Evolutionary conservation across 2,329 filamentous ascomycete species (phyloP), one percentile per base, ranked within the genome.

Genomic region (Elsinoe batatas): DNA sequence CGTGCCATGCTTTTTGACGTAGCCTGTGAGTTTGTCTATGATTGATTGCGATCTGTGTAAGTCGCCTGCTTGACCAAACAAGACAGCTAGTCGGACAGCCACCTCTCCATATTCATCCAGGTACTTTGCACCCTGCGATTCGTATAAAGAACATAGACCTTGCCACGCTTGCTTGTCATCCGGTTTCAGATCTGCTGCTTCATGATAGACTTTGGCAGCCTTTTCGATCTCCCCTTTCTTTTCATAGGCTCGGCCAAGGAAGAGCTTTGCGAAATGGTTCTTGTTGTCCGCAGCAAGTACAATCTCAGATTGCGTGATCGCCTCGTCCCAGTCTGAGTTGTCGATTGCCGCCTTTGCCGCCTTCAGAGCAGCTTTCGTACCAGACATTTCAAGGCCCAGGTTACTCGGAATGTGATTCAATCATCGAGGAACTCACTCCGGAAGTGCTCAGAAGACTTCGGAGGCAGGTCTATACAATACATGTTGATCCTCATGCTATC

Each of bases 151-250:
- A 68, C 93, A 80, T 44, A 98, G 75, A 1, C 93, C 93, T 67
- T 95, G 87, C 89, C 88, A 97, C 61, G 87, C 87, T 64, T 91
- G 87, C n/a, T 82, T 75, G 62, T 96, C 90, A 15, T 81, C 76
- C 0, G 84, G 81, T 61, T 88, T 91, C 59, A 88, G 74, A 17
- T 77, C 75, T 5, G 86, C 81, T 1, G 91, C 93, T 32, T 79
- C 76, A 38, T 79, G 76, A 69, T 97, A 97, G 1, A 84, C 81
- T 33, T 78, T 79, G 63, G 93, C 90, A 0, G 93, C 84, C 38
- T 88, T 85, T 5, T 86, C 82, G 6, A 79, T 72, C 58, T 83
- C 79, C 58, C 82, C 81, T 59, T 85, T 79, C 68, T 90, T 93
- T 69, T 95, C 89, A 44, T 85, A 76, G 1, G 88, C 87, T 68